Evolutionary conservation across 1,139 yeast genomes (phyloP).

Genomic region (Suhomyces bribrorum): DNA sequence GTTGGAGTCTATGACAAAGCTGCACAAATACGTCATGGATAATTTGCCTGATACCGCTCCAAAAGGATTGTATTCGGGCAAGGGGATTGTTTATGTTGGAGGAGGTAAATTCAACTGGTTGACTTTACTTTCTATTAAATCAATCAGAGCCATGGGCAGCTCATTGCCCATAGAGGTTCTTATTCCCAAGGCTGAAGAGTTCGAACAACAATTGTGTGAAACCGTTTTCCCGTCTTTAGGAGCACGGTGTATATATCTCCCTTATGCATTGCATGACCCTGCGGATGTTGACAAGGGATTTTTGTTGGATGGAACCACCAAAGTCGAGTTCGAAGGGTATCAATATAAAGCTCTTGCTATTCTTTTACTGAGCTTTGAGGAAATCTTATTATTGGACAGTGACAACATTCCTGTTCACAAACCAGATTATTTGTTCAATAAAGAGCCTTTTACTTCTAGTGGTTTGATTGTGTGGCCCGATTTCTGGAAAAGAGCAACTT

Average conservation of each 20-base stretch:
- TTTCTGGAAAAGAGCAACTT: conserved; percentile 49
- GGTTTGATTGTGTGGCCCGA: conserved; percentile 52
- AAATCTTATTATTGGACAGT: conserved; percentile 73
- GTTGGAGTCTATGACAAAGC: conserved; percentile 43
- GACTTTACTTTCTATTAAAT: conserved; percentile 63
- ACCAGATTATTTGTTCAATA: conserved; percentile 42
- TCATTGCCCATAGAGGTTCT: conserved; percentile 75
- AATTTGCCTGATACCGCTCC: conserved; percentile 52
- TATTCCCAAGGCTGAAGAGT: conserved; percentile 69
- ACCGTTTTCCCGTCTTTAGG: conserved; percentile 62
- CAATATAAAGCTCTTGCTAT: conserved; percentile 79
- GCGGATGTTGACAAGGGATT: conserved; percentile 8
- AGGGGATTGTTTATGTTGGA: conserved; percentile 81
- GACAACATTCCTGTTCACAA: conserved; percentile 68
- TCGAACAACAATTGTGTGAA: conserved; percentile 67
- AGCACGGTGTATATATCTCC: conserved; percentile 68
- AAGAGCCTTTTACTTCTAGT: conserved; percentile 24
- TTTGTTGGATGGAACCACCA: conserved; percentile 10
- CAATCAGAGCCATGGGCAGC: conserved; percentile 64
- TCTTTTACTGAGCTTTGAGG: conserved; percentile 73
- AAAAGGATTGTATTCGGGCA: conserved; percentile 53
- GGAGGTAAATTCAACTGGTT: conserved; percentile 80
- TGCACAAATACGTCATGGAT: conserved; percentile 56
- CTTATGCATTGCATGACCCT: conserved; percentile 52
- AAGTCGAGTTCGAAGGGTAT: conserved; percentile 65